Evolutionary conservation across 345 rosid genomes (phyloP), one percentile per base, ranked within the genome.

Genomic region (Eucalyptus decipiens): DNA sequence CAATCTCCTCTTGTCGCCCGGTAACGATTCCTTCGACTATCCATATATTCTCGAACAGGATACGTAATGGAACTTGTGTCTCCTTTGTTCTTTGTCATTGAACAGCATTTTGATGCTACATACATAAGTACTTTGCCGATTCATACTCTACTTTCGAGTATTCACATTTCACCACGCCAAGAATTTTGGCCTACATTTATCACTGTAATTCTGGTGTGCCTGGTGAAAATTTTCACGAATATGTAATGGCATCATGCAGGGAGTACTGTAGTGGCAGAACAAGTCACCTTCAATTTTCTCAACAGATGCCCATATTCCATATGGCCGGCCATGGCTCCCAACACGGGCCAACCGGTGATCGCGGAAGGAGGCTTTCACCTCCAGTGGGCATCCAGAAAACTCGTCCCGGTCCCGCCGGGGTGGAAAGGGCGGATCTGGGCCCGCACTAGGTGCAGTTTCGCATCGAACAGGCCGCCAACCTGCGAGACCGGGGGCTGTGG

Each of bases 401-500:
- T 90, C 54, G 69, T 96, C 40, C 89, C 67, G 19, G 94, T 94
- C n/a, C 97, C 96, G 3, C 93, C 93, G 94, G 91, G 93, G 23
- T 97, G 98, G 98, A 93, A 11, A 13, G 99, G 99, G 76, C 93
- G 97, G 23, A 90, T 97, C 48, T 97, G 97, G 99, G 97, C 95
- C 24, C 90, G 99, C 91, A 96, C 97, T 4, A 92, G 95, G 48
- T 95, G 99, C 90, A 93, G 91, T 58, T 97, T 96, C 92, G 80
- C 52, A 87, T 90, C 96, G 45, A 93, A 93, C n/a, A 86, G 93
- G 97, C 91, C 86, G 9, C 94, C 93, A 6, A 94, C 95, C 54
- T 97, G 98, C 32, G 96, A 97, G 88, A 97, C 97, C 0, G 98
- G 98, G 37, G 98, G 96, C 89, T 96, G 97, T 58, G 98, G 98